Base-by-base conservation (phyloP, 2,329 filamentous ascomycete genomes). In the Mariannaea elegans region DNA sequence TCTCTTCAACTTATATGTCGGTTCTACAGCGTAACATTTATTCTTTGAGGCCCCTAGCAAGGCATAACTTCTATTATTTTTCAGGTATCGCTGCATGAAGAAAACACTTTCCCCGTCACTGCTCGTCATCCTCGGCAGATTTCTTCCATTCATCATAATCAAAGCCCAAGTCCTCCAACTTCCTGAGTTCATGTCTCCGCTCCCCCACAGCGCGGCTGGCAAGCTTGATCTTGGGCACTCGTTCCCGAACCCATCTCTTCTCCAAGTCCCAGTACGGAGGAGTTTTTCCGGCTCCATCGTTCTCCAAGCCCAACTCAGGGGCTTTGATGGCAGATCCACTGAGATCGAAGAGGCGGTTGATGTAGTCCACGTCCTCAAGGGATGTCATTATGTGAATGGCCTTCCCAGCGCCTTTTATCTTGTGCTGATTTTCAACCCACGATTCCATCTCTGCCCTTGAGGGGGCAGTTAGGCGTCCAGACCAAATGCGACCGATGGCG, bases 401-500 rank as follows among this genome's bases (percentile, higher is more conserved):
- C 19, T 72, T 76, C 18, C 66, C 62, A n/a, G 70, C 73, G 2
- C 76, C 78, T 71, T 85, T 89, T 1, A 68, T 65, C 46, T 77
- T 67, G 80, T 89, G 85, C 24, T 83, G 79, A 0, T 69, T 49
- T 1, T 73, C 70, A 66, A 92, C 88, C 89, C 89, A 92, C 0
- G 69, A 68, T 23, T 79, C 70, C 90, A 93, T 92, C 21, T 84
- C 82, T 0, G 69, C 57, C 1, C 72, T 67, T 0, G 80, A 68
- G 1, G 90, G 90, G 1, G 92, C 74, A 0, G 68, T 49, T 0
- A 93, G 75, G 0, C 88, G 81, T 0, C 85, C 85, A 0, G 89
- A 84, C 79, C 87, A 91, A 0, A 92, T 81, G 1, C 90, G 82
- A 0, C 90, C 85, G 14, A 93, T 78, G 2, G 89, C 83, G 0